These are phyloP conservation scores for Euclidium syriacum DNA, from an alignment of 345 rosid genomes.

Conservation along the genomic window DNA sequence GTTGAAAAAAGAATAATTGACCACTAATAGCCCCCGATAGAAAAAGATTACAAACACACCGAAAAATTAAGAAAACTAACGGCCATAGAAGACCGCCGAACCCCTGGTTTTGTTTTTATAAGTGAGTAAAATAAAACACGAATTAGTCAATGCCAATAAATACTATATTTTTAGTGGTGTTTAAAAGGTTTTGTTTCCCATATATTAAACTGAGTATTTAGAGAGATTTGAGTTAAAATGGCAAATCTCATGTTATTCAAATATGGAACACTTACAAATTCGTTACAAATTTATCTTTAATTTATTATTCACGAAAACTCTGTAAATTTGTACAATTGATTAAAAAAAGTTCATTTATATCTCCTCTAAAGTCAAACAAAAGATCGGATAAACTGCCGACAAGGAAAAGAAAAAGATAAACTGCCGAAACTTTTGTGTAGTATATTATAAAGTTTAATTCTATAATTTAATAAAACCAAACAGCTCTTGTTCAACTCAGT, in stretches of 20 bases:
- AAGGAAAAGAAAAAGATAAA: background rate
- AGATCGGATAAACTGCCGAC: slow-evolving; percentile 11
- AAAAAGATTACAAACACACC: background rate
- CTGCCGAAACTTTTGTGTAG: background rate
- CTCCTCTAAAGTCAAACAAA: background rate
- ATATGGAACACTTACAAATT: too few species aligned
- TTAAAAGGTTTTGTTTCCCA: background rate
- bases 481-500: background rate
- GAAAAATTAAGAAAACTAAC: background rate
- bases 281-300: background rate
- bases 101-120: background rate
- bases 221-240: too few species aligned
- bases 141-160: background rate
- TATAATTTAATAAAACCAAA: background rate
- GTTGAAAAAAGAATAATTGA: too few species aligned
- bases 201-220: too few species aligned
- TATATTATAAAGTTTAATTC: background rate
- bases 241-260: too few species aligned
- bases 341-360: background rate
- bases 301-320: too few species aligned
- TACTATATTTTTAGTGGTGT: background rate
- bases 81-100: background rate
- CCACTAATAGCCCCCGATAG: too few species aligned
- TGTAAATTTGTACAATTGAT: too few species aligned
- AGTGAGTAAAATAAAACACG: background rate